These are phyloP conservation scores for Solanum ossicruentum DNA, from an alignment of 257 asterid species.

Conservation along the genomic window DNA sequence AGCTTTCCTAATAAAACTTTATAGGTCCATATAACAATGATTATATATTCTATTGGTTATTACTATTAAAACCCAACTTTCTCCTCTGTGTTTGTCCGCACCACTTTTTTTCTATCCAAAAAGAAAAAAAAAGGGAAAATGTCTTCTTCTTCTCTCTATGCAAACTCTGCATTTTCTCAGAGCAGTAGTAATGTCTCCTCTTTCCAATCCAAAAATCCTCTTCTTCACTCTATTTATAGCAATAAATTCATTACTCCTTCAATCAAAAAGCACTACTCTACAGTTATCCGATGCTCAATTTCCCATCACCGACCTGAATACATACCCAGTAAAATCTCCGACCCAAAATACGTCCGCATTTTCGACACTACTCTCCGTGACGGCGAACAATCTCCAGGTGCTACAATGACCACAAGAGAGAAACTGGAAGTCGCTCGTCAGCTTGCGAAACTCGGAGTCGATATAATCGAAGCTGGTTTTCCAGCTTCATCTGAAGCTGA, in stretches of 20 bases:
- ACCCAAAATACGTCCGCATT: conserved; percentile 81
- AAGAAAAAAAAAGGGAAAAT: background rate
- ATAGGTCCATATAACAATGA: no score
- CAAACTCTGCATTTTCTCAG: background rate
- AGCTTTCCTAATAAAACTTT: no score
- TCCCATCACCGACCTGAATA: conserved; percentile 35
- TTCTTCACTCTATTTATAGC: background rate
- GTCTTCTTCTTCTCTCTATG: background rate
- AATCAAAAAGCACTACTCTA: background rate
- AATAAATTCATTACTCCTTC: background rate
- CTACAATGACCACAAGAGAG: conserved; percentile 88
- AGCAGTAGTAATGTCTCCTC: background rate
- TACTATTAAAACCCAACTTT: background rate
- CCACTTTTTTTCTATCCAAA: background rate
- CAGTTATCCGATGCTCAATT: background rate
- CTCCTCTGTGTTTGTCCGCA: background rate
- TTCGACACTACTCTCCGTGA: conserved; percentile 96
- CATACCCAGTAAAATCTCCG: conserved; percentile 59
- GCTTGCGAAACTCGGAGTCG: conserved; percentile 83
- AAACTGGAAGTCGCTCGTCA: conserved; percentile 78
- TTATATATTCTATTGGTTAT: background rate
- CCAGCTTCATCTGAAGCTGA: conserved; percentile 92
- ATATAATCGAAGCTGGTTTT: conserved; percentile 91
- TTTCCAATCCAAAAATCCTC: background rate
- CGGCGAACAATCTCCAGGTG: conserved; percentile 99